Conservation (phyloP, 495 filamentous ascomycete species). For the Recurvomyces mirabilis region DNA sequence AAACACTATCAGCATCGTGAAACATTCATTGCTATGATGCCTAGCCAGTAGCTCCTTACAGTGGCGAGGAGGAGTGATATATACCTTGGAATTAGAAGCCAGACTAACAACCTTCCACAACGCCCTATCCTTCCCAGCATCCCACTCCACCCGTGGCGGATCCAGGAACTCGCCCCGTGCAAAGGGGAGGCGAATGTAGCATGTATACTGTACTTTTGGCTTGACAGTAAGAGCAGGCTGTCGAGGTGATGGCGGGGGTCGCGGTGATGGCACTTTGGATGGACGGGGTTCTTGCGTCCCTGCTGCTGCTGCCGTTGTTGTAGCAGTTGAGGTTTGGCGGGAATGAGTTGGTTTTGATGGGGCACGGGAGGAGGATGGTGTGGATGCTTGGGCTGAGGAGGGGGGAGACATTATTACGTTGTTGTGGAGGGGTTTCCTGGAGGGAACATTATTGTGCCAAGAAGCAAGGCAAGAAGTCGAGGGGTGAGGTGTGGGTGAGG, state of each 20-base stretch:
- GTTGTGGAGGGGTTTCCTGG: too few relatives aligned
- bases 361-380: too few relatives aligned
- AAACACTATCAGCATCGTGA: too few relatives aligned
- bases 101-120: constrained; percentile 85
- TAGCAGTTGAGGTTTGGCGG: too few relatives aligned
- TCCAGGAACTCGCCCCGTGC: constrained; percentile 78
- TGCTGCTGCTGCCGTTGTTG: too few relatives aligned
- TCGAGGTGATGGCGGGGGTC: neutral
- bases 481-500: neutral
- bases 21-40: too few relatives aligned
- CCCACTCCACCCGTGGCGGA: constrained; percentile 69
- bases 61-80: too few relatives aligned
- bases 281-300: neutral
- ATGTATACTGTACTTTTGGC: constrained; percentile 46
- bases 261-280: neutral
- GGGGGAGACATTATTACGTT: too few relatives aligned
- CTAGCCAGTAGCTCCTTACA: neutral
- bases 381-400: too few relatives aligned
- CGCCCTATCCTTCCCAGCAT: constrained; percentile 68
- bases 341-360: too few relatives aligned
- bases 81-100: constrained; percentile 55
- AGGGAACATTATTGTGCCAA: neutral
- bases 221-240: neutral
- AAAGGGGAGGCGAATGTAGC: constrained; percentile 82
- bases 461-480: neutral